Base-by-base conservation (phyloP, 83 land plant species). In the Larix sibirica region DNA sequence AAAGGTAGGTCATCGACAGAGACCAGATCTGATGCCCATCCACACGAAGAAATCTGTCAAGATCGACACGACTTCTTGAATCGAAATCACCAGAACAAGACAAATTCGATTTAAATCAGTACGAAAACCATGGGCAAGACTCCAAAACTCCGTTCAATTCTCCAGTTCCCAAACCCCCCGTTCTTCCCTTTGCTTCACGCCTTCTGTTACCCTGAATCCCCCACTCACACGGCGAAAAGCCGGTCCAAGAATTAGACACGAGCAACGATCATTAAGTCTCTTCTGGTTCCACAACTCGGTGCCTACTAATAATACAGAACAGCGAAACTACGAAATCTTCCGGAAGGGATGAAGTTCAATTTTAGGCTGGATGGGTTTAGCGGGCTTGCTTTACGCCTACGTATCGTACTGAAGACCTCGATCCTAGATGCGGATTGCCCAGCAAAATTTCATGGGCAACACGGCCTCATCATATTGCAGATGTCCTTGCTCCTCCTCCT, bases 1-100 rank as follows among this genome's bases (percentile, higher is more conserved):
- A 33, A n/a, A n/a, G n/a, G 77, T 6, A 73, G 77, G 44, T 73
- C 54, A 42, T 16, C 7, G 77, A 71, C 76, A 24, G n/a, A 13
- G 33, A 38, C 56, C 24, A 71, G 76, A 73, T 73, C 77, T 44
- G 56, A 73, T 20, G 20, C 77, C 21, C 14, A 23, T 44, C 56
- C 77, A 40, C 77, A 73, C 24, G 76, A 73, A 70, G 77, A 40
- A 73, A 20, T 73, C 58, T n/a, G 77, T 70, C 47, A 73, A 44
- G 58, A 44, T 44, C 77, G 77, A 73, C 77, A 31, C 44, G 77
- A 73, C 58, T 73, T 50, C 24, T 18, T 69, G 75, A 70, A 70
- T 18, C 47, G 7, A 17, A 70, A 38, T 38, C 44, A 70, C 38
- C 40, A 73, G 56, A 44, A 73, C 23, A 47, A 44, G 56, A 73